Conservation (phyloP, 2,329 filamentous ascomycete genomes). For the Verticillium nubilum region DNA sequence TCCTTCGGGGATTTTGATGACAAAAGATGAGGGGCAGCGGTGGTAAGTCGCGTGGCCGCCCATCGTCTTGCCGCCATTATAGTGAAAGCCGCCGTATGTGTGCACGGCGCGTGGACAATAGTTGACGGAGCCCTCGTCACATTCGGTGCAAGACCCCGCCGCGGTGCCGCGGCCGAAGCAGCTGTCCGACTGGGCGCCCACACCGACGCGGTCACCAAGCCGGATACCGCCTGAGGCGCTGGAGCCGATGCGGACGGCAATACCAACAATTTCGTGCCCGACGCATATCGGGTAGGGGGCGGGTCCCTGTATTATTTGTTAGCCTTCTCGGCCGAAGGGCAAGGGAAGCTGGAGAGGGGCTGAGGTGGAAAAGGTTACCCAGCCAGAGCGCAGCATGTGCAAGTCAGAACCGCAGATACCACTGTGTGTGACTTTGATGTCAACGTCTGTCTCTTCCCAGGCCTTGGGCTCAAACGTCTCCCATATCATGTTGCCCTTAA, state of each 20-base stretch:
- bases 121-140: constrained; percentile 33
- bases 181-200: constrained; percentile 52
- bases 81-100: constrained; percentile 46
- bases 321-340: background rate
- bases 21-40: constrained; percentile 37
- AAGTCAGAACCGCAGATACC: constrained; percentile 61
- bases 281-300: constrained; percentile 13
- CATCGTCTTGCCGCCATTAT: constrained; percentile 12
- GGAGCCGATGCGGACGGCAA: constrained; percentile 34
- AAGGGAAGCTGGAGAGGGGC: background rate
- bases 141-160: constrained; percentile 26
- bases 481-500: constrained; percentile 49
- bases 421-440: constrained; percentile 61
- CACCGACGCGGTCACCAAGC: constrained; percentile 53
- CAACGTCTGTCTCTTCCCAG: constrained; percentile 61
- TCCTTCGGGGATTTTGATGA: constrained; percentile 37
- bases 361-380: constrained; percentile 27
- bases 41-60: constrained; percentile 34
- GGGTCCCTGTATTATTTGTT: constrained; percentile 4
- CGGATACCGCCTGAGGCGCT: constrained; percentile 37
- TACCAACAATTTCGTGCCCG: constrained; percentile 39
- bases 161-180: constrained; percentile 30
- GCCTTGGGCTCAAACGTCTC: constrained; percentile 54
- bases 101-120: constrained; percentile 26
- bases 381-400: constrained; percentile 52